Evolutionary conservation across 441 rosid species (phyloP).

Genomic region (Mallotus japonicus): DNA sequence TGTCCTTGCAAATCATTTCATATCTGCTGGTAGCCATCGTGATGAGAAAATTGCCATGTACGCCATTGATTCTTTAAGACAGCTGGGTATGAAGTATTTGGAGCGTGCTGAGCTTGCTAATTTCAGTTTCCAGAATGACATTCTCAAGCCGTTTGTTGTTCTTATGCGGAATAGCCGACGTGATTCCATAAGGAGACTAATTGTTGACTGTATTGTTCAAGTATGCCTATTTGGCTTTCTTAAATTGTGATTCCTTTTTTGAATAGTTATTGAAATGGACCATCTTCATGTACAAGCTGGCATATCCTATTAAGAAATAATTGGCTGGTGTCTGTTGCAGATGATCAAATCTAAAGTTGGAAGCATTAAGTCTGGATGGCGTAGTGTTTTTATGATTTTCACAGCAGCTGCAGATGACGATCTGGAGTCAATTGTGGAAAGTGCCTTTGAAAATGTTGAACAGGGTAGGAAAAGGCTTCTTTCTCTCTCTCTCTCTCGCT

Average conservation of each 20-base stretch:
- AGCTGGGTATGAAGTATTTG: constrained; percentile 97
- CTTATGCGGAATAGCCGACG: constrained; percentile 94
- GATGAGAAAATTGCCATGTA: constrained; percentile 99
- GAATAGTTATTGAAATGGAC: background rate
- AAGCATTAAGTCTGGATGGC: constrained; percentile 99
- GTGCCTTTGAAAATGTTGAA: constrained; percentile 99
- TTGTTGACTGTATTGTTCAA: constrained; percentile 98
- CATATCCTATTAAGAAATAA: constrained; percentile 10
- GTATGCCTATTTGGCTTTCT: constrained; percentile 42
- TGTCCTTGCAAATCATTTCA: constrained; percentile 97
- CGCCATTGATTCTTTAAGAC: constrained; percentile 98
- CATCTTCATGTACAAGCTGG: background rate
- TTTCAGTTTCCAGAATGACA: constrained; percentile 98
- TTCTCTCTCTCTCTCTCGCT: background rate
- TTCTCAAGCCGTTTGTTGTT: constrained; percentile 96
- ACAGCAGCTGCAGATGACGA: constrained; percentile 99
- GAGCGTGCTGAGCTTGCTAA: constrained; percentile 96
- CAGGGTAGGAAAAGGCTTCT: constrained; percentile 55
- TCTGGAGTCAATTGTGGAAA: constrained; percentile 89
- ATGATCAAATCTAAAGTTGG: constrained; percentile 99
- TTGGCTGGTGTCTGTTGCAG: constrained; percentile 44
- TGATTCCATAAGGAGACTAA: constrained; percentile 84
- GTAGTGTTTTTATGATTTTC: constrained; percentile 96
- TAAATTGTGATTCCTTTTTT: constrained; percentile 6
- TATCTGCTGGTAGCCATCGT: constrained; percentile 95